These are phyloP conservation scores for Colletotrichum gigasporum DNA, from an alignment of 2,329 filamentous ascomycete species.

Conservation along the genomic window DNA sequence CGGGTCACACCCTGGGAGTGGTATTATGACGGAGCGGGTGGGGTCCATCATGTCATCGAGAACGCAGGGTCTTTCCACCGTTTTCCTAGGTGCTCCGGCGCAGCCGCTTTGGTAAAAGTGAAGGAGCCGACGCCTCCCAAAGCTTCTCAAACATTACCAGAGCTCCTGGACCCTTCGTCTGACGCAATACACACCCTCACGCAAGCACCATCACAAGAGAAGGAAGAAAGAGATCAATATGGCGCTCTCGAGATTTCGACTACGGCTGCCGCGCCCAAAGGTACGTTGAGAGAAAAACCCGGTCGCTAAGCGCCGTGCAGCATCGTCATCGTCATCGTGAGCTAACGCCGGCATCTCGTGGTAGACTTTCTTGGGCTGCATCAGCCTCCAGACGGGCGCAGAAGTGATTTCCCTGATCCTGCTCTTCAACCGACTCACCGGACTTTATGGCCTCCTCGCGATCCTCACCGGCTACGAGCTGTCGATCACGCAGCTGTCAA, in stretches of 20 bases:
- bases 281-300: constrained; percentile 13
- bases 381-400: constrained; percentile 86
- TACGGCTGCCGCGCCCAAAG: constrained; percentile 43
- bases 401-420: constrained; percentile 86
- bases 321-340: neutral
- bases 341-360: neutral
- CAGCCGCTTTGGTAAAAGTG: constrained; percentile 21
- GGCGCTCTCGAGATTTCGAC: constrained; percentile 27
- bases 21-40: constrained; percentile 16
- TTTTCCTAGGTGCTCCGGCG: constrained; percentile 25
- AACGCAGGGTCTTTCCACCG: constrained; percentile 30
- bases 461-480: constrained; percentile 87
- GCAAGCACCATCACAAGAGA: neutral
- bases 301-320: neutral
- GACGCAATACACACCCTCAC: constrained; percentile 2
- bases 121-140: neutral
- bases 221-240: neutral
- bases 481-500: constrained; percentile 84
- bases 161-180: constrained; percentile 27
- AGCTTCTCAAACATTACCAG: constrained; percentile 6
- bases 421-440: constrained; percentile 91
- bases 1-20: neutral
- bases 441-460: constrained; percentile 89
- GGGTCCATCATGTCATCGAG: constrained; percentile 28
- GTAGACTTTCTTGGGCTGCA: constrained; percentile 85